Base-by-base conservation (phyloP, 805 yeast genomes). In the Lipomyces sp. region DNA sequence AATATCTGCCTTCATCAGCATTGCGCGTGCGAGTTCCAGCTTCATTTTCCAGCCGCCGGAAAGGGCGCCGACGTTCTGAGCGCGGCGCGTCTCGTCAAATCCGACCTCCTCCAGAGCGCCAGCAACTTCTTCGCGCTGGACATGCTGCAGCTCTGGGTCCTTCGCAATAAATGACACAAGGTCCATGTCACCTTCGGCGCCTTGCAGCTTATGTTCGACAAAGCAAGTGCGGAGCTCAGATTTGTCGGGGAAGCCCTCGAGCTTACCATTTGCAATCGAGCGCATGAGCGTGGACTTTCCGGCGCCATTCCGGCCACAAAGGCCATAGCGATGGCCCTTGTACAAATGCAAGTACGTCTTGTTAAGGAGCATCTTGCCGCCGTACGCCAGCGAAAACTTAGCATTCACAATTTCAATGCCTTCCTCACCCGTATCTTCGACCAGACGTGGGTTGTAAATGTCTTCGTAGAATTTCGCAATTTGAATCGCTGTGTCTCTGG, bases 11-110 rank as follows among this genome's bases (percentile, higher is more conserved):
- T 83, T 88, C 88, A 89, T 86, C 62, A 91, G 76, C 96, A 91
- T 90, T 33, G 98, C 98, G 74, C 97, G 84, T n/a, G 98, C 98
- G 65, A 91, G 77, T 72, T 90, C 98, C 61, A 91, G 79, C 74
- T 91, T 91, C 98, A 91, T 91, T 73, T 93, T 93, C 98, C 98
- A 91, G 70, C 98, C 98, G 71, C 98, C 98, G 39, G 96, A 87
- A 53, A 91, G 75, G 1, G 97, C 86, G 35, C 96, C 96, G 51
- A 93, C 96, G 41, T 86, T 79, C 72, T 90, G 97, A 28, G 79
- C 78, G 68, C 95, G 80, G 74, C 96, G 82, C 66, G 83, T 91
- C 49, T 84, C 93, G 60, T 93, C 83, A 70, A 91, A 91, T 2
- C 98, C 98, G 69, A 91, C 98, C 44, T 80, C 80, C 40, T 73